Evolutionary conservation across 371 early-diverging fungal genomes (phyloP).

Genomic region (Entomophthora muscae): DNA sequence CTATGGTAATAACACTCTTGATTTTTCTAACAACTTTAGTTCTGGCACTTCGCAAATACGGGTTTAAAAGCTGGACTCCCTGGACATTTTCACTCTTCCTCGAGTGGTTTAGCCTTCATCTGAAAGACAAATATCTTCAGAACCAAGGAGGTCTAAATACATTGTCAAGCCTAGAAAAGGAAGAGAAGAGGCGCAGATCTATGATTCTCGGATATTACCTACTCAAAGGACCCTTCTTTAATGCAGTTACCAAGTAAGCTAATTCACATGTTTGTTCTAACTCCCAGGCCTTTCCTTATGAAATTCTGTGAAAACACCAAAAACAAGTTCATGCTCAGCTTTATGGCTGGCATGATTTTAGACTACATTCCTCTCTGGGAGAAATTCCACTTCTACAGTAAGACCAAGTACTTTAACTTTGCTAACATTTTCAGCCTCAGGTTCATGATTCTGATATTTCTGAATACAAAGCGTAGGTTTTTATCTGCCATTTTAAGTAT

Average conservation of each 20-base stretch:
- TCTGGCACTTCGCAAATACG: conserved; percentile 50
- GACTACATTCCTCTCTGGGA: conserved; percentile 93
- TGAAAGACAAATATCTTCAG: conserved; percentile 18
- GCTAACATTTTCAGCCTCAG: no score
- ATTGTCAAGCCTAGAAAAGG: conserved; percentile 43
- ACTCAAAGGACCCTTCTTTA: conserved; percentile 71
- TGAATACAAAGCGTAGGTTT: no score
- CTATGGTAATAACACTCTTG: conserved; percentile 28
- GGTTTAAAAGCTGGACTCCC: conserved; percentile 62
- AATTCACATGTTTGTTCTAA: background rate
- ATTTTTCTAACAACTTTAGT: conserved; percentile 21
- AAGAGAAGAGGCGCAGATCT: conserved; percentile 51
- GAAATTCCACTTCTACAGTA: conserved; percentile 73
- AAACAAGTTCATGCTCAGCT: conserved; percentile 24
- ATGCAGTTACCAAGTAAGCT: conserved; percentile 49
- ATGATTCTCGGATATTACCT: conserved; percentile 58
- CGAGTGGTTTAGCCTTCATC: conserved; percentile 36
- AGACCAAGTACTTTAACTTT: no score
- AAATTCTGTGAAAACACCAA: conserved; percentile 25
- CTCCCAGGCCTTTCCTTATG: conserved; percentile 9
- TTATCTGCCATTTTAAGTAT: no score
- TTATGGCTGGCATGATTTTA: conserved; percentile 44
- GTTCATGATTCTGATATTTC: no score
- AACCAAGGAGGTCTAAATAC: conserved; percentile 15
- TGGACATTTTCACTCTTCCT: conserved; percentile 62